phyloP scores from a whole-genome alignment of 257 asterid species.

The Jacaranda mimosifolia region DNA sequence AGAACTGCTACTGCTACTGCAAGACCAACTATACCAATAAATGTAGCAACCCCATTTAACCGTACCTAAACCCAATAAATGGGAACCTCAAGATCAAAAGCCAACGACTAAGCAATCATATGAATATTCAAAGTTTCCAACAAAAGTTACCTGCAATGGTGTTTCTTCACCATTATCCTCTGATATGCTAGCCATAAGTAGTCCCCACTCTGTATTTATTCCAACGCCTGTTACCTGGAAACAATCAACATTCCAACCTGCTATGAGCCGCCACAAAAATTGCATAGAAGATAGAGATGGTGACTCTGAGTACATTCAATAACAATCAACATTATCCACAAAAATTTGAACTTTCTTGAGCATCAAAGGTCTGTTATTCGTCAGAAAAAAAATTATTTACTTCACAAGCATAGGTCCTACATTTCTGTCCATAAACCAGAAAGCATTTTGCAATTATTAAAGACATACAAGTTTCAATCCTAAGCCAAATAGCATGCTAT shows the following conservation, averaged over 20 bases:
- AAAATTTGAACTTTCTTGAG: no score
- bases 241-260: constrained; percentile 18
- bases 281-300: constrained; percentile 10
- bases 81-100: constrained; percentile 30
- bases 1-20: constrained; percentile 78
- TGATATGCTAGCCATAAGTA: constrained; percentile 97
- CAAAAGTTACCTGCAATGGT: constrained; percentile 81
- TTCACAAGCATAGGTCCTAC: neutral
- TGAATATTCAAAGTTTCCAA: constrained; percentile 26
- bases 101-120: constrained; percentile 14
- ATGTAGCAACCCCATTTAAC: constrained; percentile 93
- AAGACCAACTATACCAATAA: constrained; percentile 90
- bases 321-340: neutral
- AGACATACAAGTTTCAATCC: neutral
- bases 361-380: no score
- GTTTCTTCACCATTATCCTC: constrained; percentile 99
- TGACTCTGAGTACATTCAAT: neutral
- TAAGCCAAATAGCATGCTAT: neutral
- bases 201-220: constrained; percentile 96
- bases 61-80: constrained; percentile 68
- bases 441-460: neutral
- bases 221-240: constrained; percentile 91
- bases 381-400: neutral
- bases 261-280: constrained; percentile 24
- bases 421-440: neutral